Percentiles rank a stretch among this genome's conserved stretches.
Conservation (phyloP, 345 rosid genomes). For the Mallotus nudiflorus region DNA sequence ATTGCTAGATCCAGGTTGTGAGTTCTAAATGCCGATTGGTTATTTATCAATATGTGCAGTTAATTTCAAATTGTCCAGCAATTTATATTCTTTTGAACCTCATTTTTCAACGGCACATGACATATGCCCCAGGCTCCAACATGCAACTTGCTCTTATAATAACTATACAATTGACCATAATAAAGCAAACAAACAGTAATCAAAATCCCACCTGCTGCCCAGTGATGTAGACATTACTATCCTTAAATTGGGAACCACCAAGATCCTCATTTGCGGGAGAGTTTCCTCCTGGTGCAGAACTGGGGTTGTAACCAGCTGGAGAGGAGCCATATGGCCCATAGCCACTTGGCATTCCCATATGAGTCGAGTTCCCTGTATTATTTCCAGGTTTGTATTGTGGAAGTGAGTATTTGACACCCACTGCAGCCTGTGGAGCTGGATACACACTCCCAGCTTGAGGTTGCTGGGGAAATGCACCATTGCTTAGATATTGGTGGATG, state of each 20-base stretch:
- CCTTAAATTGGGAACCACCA: slow-evolving; percentile 72
- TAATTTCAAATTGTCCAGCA: too few relatives aligned
- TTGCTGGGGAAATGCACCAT: slow-evolving; percentile 81
- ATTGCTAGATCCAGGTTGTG: too few relatives aligned
- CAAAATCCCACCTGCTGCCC: slow-evolving; percentile 68
- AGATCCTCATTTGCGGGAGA: slow-evolving; percentile 73
- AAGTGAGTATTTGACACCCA: slow-evolving; percentile 73
- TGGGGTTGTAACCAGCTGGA: slow-evolving; percentile 69
- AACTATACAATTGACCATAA: not conserved
- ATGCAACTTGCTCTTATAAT: too few relatives aligned
- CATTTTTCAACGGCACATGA: too few relatives aligned
- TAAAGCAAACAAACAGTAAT: not conserved
- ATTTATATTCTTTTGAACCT: not conserved
- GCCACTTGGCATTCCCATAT: slow-evolving; percentile 73
- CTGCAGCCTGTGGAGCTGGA: slow-evolving; percentile 65
- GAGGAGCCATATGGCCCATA: slow-evolving; percentile 81
- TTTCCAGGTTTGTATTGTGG: slow-evolving; percentile 82
- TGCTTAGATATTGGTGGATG: slow-evolving; percentile 72
- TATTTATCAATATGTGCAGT: too few relatives aligned
- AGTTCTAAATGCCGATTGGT: too few relatives aligned
- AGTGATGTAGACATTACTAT: slow-evolving; percentile 64
- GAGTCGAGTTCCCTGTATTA: slow-evolving; percentile 62
- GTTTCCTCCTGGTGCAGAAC: slow-evolving; percentile 67
- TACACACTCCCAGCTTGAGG: slow-evolving; percentile 74
- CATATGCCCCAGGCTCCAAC: too few relatives aligned